These are phyloP conservation scores for Pseudocercospora ulei DNA, from an alignment of 2,329 filamentous ascomycete species.

Conservation along the genomic window DNA sequence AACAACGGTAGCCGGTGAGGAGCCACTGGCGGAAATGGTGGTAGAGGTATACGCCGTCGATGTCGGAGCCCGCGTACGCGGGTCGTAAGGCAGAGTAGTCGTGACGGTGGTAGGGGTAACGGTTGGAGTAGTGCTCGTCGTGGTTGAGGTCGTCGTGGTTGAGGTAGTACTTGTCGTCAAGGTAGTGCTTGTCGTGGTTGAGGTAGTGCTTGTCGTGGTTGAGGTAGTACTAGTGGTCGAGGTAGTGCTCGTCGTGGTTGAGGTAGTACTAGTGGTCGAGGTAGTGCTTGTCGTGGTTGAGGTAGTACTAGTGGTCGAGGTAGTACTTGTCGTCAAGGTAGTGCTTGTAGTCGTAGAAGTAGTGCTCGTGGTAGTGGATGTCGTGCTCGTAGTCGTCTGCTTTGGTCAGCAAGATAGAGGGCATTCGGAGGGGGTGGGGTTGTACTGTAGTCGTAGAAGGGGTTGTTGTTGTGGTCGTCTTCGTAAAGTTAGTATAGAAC, in stretches of 20 bases:
- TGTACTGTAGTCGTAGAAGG: neutral
- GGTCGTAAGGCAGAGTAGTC: constrained; percentile 3
- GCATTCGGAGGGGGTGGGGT: too few relatives aligned
- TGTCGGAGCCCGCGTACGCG: constrained; percentile 3
- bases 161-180: too few relatives aligned
- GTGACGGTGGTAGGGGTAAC: constrained; percentile 1
- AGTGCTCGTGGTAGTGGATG: constrained; percentile 3
- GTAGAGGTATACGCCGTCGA: constrained; percentile 11
- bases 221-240: neutral
- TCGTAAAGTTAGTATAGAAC: neutral
- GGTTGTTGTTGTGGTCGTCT: neutral
- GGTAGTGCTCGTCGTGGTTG: neutral
- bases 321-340: neutral
- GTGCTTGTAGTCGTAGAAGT: neutral
- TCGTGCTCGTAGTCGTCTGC: neutral
- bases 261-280: neutral
- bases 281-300: neutral
- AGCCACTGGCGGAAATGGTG: constrained; percentile 15
- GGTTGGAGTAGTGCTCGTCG: neutral
- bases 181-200: neutral
- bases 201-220: neutral
- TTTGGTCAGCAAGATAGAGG: too few relatives aligned
- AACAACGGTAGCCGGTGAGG: constrained; percentile 14
- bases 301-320: neutral
- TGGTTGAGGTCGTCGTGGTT: constrained; percentile 7